A percentile compares a stretch with the other conserved stretches of the same genome.
Evolutionary conservation across 345 rosid genomes (phyloP).

Genomic region (Eucalyptus cloeziana): DNA sequence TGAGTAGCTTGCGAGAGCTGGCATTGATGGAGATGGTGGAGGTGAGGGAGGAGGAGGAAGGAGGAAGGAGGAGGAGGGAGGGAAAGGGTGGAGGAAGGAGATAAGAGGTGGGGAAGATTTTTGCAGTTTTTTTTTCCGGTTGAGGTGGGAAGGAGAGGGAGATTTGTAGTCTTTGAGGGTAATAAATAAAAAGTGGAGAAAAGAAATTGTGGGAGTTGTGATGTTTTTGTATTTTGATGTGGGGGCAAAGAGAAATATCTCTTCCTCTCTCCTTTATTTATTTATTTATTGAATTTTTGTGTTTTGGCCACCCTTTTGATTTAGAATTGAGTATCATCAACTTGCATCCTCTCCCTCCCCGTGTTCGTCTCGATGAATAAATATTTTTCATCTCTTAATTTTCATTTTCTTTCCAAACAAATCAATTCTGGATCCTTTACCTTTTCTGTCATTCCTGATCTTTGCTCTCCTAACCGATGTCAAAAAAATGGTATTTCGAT

Average conservation of each 20-base stretch:
- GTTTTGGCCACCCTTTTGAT: neutral
- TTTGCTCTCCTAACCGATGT: too few species aligned
- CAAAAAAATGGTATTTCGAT: accelerated
- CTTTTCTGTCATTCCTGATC: too few species aligned
- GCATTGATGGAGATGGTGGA: slow-evolving; percentile 20
- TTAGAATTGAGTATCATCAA: neutral
- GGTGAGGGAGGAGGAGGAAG: neutral
- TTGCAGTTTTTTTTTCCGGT: neutral
- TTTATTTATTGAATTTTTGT: neutral
- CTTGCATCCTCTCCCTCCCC: neutral
- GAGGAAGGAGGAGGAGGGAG: neutral
- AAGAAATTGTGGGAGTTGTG: neutral
- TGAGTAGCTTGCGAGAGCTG: slow-evolving; percentile 47
- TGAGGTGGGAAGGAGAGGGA: neutral
- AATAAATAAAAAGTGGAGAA: neutral
- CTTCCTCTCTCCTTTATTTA: neutral
- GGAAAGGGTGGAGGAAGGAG: neutral
- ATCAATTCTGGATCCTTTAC: too few species aligned
- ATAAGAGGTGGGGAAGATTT: neutral
- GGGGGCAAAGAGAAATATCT: neutral
- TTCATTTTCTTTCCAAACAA: too few species aligned
- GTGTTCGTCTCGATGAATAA: neutral
- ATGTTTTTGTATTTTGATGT: neutral
- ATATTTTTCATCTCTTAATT: accelerated
- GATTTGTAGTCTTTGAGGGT: neutral